Evolutionary conservation across 1,284 basidiomycete species (phyloP).

Genomic region (Rhodotorula sp.): DNA sequence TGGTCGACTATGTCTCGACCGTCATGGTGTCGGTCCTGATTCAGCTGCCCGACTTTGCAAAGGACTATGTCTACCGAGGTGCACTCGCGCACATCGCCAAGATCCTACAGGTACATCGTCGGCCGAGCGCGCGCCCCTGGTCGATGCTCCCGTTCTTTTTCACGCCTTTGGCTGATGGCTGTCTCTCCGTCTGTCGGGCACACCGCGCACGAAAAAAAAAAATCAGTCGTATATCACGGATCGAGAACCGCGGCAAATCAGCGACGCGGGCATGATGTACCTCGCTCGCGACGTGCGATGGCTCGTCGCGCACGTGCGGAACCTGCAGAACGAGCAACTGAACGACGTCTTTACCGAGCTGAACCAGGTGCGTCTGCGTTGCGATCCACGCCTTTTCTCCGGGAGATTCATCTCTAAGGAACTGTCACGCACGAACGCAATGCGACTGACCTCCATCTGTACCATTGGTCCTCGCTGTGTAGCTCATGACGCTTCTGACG

Average conservation of each 20-base stretch:
- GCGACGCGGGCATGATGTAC: conserved; percentile 66
- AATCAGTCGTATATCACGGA: conserved; percentile 74
- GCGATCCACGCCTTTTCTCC: background rate
- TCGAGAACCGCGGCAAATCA: conserved; percentile 72
- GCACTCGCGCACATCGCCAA: conserved; percentile 82
- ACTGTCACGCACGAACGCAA: too few species aligned
- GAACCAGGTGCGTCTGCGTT: conserved; percentile 61
- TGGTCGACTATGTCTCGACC: conserved; percentile 93
- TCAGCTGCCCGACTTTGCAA: conserved; percentile 68
- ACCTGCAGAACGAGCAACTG: conserved; percentile 54
- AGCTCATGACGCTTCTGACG: conserved; percentile 79
- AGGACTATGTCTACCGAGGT: conserved; percentile 80
- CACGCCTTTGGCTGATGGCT: too few species aligned
- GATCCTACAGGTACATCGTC: conserved; percentile 68
- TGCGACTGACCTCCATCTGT: too few species aligned
- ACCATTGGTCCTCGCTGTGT: conserved; percentile 1
- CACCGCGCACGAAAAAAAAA: conserved; percentile 5
- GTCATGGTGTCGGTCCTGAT: conserved; percentile 91
- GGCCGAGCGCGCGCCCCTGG: background rate
- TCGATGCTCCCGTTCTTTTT: background rate
- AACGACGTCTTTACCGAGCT: conserved; percentile 76
- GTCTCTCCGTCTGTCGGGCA: background rate
- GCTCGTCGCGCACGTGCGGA: conserved; percentile 38
- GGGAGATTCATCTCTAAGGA: background rate
- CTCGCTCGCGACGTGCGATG: conserved; percentile 42